Conservation (phyloP, 2,329 filamentous ascomycete genomes). For the Cadophora luteo-olivacea region DNA sequence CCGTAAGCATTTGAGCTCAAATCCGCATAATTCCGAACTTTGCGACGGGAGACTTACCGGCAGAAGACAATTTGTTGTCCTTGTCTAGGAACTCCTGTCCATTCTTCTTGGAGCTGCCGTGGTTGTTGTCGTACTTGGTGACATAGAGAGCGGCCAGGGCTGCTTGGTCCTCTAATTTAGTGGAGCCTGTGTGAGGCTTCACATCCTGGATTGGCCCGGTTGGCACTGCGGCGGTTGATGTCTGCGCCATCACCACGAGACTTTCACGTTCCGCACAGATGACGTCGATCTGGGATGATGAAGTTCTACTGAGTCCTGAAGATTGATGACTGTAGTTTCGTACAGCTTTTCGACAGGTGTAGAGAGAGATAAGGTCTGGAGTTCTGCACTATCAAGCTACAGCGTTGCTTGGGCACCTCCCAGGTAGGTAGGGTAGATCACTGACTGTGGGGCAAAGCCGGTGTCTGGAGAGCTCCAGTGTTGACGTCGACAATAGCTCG, state of each 20-base stretch:
- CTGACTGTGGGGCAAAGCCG: neutral
- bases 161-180: constrained; percentile 53
- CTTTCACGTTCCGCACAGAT: neutral
- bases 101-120: constrained; percentile 23
- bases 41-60: constrained; percentile 52
- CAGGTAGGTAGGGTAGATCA: neutral
- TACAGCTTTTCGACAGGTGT: neutral
- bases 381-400: neutral
- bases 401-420: neutral
- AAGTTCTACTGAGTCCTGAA: neutral
- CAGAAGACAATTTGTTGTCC: constrained; percentile 62
- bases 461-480: neutral
- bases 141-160: constrained; percentile 67
- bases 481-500: neutral
- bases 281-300: constrained; percentile 1
- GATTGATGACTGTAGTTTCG: constrained; percentile 2
- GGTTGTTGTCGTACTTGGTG: constrained; percentile 47
- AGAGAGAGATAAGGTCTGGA: neutral
- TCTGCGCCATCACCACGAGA: constrained; percentile 28
- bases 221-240: constrained; percentile 25
- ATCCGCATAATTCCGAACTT: neutral
- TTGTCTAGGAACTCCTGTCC: constrained; percentile 49
- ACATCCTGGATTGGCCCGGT: constrained; percentile 31
- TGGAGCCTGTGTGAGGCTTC: constrained; percentile 31
- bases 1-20: constrained; percentile 25